Evolutionary conservation across 331 rosid species (phyloP), one percentile per base, ranked within the genome.

Genomic region (Cydonia oblonga): DNA sequence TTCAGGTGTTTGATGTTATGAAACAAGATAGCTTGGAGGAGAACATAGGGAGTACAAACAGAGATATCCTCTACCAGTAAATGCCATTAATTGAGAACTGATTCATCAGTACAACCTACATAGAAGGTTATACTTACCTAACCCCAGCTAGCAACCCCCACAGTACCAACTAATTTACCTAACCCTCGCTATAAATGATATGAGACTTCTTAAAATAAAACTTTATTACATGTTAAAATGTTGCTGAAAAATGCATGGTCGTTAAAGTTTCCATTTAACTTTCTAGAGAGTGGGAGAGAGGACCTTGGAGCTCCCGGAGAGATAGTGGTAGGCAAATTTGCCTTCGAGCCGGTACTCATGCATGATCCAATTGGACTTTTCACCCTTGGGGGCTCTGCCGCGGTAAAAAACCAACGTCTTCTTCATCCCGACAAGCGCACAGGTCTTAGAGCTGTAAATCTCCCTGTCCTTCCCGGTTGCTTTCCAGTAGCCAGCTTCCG

Each of bases 401-500:
- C 96, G 56, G 80, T 95, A 95, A 60, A 91, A 95, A 20, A 95
- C 97, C 66, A 95, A 69, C 7, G 99, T 95, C 77, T 95, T 95
- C 93, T 95, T 95, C 99, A 95, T 95, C 2, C 99, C 99, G 2
- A 95, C 92, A 1, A 95, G 84, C 1, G 86, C 84, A 22, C 86
- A 85, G 2, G 91, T 87, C 51, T 83, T 95, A 0, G 95, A 81
- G 76, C 93, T 88, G 59, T 84, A 88, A 65, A 95, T 95, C 80
- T 95, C 97, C 58, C 99, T 81, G 68, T 95, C 99, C 61, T 95
- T 95, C 0, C 99, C 97, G 0, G 99, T 95, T 4, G 99, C 99
- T 54, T 95, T 95, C 99, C 99, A 95, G 80, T 95, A 95, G 9
- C 99, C 99, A n/a, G 96, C 99, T 68, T 91, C 99, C 0, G 99